Base-by-base conservation (phyloP, 179 eudicot species). In the Pouteria campechiana region DNA sequence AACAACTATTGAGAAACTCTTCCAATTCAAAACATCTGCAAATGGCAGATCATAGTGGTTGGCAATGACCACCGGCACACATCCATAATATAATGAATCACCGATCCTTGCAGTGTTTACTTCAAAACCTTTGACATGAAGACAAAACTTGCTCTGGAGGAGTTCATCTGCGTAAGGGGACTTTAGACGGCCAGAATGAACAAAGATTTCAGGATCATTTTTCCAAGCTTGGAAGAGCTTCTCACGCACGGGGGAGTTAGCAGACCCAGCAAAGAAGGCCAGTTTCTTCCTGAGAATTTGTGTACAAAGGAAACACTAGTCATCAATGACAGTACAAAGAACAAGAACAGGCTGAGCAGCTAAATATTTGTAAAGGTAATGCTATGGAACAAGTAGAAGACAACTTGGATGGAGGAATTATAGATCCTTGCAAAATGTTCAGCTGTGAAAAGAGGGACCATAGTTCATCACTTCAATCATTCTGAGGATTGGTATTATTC, bases 81-180 rank as follows among this genome's bases (percentile, higher is more conserved):
- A 90, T 4, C 96, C 94, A 19, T 86, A 75, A 60, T 59, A 90
- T 6, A 90, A 10, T 4, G 95, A 72, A 17, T 90, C 98, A 0
- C 81, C 96, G 2, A 86, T 54, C 3, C 96, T 78, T 5, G 98
- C 94, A 0, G 96, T 79, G 66, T 90, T 90, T n/a, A 90, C 96
- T 61, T 90, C 98, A 35, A 55, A 90, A 7, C 98, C 98, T 47
- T 82, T 86, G 16, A 75, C 79, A 37, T 86, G 98, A 25, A 90
- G 60, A 67, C 98, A 86, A 49, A 71, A 78, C 56, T 80, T 80
- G 58, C 86, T 85, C 16, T 66, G 19, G 0, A 81, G 75, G 19
- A 89, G 73, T 33, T 67, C 77, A 32, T 73, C 58, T 0, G 80
- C 65, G 38, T 89, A 89, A 1, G 93, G 74, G 6, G 89, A 74